A percentile compares a stretch with the other conserved stretches of the same genome.
Conservation (phyloP, 163 green algal genomes). For the Scenedesmus sp. region DNA sequence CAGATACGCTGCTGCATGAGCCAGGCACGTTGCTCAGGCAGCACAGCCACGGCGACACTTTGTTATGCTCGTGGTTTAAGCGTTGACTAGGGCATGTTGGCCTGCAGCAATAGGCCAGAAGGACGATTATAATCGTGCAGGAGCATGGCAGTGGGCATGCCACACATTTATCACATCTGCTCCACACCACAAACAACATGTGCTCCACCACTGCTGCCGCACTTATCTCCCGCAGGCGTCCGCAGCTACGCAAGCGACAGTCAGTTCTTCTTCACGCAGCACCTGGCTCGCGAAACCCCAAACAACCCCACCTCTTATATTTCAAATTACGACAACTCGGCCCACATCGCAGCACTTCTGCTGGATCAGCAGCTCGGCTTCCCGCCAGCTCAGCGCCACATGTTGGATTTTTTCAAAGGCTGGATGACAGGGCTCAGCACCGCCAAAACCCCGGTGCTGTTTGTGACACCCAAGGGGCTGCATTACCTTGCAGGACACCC, state of each 20-base stretch:
- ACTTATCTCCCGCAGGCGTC: background rate
- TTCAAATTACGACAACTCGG: conserved; percentile 42
- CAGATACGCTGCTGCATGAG: too few relatives aligned
- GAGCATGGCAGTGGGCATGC: too few relatives aligned
- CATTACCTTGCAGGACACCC: conserved; percentile 20
- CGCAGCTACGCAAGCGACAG: background rate
- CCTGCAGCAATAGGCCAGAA: too few relatives aligned
- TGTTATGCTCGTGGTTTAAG: too few relatives aligned
- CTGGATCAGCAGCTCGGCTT: background rate
- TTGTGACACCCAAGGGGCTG: conserved; percentile 28
- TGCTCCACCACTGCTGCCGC: background rate
- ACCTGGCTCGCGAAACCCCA: background rate
- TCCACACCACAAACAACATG: too few relatives aligned
- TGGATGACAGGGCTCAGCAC: conserved; percentile 29
- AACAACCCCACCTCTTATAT: conserved; percentile 16
- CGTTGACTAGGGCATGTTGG: too few relatives aligned
- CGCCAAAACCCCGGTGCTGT: background rate
- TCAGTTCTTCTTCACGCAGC: conserved; percentile 26
- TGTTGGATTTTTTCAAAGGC: conserved; percentile 30
- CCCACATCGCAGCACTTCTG: conserved; percentile 17
- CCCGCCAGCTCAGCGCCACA: background rate
- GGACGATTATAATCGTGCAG: too few relatives aligned
- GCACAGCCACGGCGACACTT: too few relatives aligned
- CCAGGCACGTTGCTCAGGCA: too few relatives aligned
- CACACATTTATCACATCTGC: too few relatives aligned